Evolutionary conservation across 1,139 yeast species (phyloP), one percentile per base, ranked within the genome.

Genomic region (Pichia inconspicua): DNA sequence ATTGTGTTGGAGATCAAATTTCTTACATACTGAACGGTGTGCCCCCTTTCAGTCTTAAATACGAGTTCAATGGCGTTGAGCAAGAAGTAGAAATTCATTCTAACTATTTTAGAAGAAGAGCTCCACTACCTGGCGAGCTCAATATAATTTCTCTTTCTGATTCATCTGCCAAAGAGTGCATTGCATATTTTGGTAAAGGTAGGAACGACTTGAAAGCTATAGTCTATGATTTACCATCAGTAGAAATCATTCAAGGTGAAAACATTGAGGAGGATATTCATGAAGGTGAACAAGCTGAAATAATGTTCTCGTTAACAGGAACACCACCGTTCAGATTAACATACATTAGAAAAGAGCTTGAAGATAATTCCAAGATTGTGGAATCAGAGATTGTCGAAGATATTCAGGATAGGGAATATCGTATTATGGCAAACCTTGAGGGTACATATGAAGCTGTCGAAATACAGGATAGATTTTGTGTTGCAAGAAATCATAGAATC

Each of bases 401-500:
- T 55, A 86, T 90, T 35, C 71, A 78, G 67, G 82, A 77, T 3
- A 67, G 79, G 59, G 87, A 82, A 57, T 80, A 87, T 62, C 74
- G 80, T 44, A 82, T 86, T 5, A 70, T 75, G 60, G 92, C 95
- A 1, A 85, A 88, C 56, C 71, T 87, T 56, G 96, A 90, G 63
- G 99, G 99, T 42, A 84, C 89, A 4, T 92, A 94, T 62, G 96
- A 90, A 64, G 97, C 97, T 9, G 77, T 87, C 40, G 89, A 85
- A 59, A 79, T 92, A 12, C 78, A 79, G 49, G 99, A 92, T 67
- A 84, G 84, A 17, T 84, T 70, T 65, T 92, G 98, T 71, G 71
- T 69, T 32, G 85, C 84, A 3, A 66, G 65, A 49, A 74, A 63
- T 40, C 60, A 56, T 38, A 55, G 46, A 42, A 43, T 48, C 19